phyloP scores from a whole-genome alignment of 2,329 filamentous ascomycete species.

The Aspergillus chevalieri region DNA sequence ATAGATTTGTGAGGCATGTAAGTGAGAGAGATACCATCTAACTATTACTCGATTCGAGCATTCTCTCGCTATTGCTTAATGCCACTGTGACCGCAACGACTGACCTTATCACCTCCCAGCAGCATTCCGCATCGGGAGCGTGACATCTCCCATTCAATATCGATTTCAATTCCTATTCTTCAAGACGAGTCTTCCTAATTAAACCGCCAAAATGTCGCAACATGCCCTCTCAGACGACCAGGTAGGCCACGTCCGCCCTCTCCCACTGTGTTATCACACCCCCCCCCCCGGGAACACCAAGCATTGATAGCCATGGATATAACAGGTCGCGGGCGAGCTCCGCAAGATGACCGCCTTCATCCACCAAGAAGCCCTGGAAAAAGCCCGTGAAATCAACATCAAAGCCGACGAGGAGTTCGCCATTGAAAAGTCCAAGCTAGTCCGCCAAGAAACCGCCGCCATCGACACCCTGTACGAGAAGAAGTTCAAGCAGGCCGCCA shows the following conservation, averaged over 20 bases:
- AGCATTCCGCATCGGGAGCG: slow-evolving; percentile 15
- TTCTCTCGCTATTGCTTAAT: neutral
- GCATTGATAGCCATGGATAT: neutral
- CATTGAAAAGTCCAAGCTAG: slow-evolving; percentile 98
- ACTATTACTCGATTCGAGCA: neutral
- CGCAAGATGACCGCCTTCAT: slow-evolving; percentile 99
- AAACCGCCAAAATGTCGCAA: slow-evolving; percentile 70
- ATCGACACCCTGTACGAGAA: slow-evolving; percentile 94
- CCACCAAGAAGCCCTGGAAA: slow-evolving; percentile 95
- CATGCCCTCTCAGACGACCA: slow-evolving; percentile 97
- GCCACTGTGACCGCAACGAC: neutral
- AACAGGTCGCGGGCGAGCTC: slow-evolving; percentile 90
- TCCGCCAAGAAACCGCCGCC: slow-evolving; percentile 85
- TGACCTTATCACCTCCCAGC: neutral
- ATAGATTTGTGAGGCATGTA: neutral
- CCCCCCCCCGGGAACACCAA: neutral
- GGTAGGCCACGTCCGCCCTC: slow-evolving; percentile 49
- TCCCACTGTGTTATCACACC: neutral
- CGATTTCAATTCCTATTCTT: slow-evolving; percentile 4
- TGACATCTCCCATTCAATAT: slow-evolving; percentile 4
- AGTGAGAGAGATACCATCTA: neutral
- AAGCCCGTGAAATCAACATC: slow-evolving; percentile 93
- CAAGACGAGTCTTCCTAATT: slow-evolving; percentile 6
- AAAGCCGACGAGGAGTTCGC: slow-evolving; percentile 99
- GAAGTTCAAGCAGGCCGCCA: slow-evolving; percentile 97